phyloP scores from a whole-genome alignment of 805 yeast species.

The Yueomyces sp. region DNA sequence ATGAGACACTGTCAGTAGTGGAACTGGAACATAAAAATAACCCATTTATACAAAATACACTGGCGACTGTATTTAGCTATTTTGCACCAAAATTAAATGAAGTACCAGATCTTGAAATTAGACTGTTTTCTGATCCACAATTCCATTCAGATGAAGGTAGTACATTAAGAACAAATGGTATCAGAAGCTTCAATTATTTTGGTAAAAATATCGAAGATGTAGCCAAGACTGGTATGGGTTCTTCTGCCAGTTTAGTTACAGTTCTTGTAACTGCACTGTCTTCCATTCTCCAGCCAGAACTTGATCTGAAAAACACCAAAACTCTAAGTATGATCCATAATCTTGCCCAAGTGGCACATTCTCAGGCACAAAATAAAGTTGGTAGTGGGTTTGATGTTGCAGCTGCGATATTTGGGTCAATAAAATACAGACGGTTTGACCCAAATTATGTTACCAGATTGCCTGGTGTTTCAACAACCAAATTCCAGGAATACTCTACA shows the following conservation, averaged over 20 bases:
- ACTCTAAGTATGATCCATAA: conserved; percentile 48
- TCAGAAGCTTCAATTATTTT: conserved; percentile 47
- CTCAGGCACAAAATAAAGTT: conserved; percentile 85
- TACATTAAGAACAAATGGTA: conserved; percentile 20
- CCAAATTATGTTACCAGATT: conserved; percentile 36
- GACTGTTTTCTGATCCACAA: conserved; percentile 73
- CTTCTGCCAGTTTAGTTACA: conserved; percentile 87
- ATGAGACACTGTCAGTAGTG: conserved; percentile 7
- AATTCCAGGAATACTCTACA: conserved; percentile 12
- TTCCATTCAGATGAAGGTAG: conserved; percentile 69
- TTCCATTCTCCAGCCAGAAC: conserved; percentile 28
- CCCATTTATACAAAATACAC: conserved; percentile 62
- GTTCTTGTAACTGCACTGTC: conserved; percentile 62
- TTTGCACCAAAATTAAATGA: conserved; percentile 22
- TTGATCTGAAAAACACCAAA: conserved; percentile 18
- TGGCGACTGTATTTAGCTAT: conserved; percentile 43
- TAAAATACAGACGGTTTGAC: conserved; percentile 63
- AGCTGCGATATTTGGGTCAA: conserved; percentile 85
- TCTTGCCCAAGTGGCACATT: conserved; percentile 79
- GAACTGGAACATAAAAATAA: conserved; percentile 32
- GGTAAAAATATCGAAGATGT: conserved; percentile 47
- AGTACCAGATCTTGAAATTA: conserved; percentile 31
- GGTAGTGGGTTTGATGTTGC: conserved; percentile 98
- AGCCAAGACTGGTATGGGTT: conserved; percentile 90
- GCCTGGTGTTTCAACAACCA: conserved; percentile 10